Evolutionary conservation across 257 asterid genomes (phyloP), one percentile per base, ranked within the genome.

Genomic region (Jaltomata sinuosa): DNA sequence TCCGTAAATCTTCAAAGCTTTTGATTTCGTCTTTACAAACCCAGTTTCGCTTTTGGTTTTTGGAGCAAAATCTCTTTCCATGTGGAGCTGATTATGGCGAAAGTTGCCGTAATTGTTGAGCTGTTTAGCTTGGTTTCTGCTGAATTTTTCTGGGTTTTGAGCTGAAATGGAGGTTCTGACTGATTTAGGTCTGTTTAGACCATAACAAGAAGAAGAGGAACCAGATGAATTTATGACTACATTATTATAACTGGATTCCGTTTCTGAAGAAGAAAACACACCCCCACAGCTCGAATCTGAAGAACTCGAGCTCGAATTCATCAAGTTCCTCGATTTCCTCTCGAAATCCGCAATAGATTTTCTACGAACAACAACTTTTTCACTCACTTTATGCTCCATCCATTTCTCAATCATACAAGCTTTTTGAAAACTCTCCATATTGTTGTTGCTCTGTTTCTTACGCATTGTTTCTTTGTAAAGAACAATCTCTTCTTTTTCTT

Each of bases 391-490:
- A 87, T 95, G 91, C 87, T 92, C 97, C 97, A 92, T 94, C 98
- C 98, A 96, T 61, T 92, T 93, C 91, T 96, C 98, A 57, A 94
- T 91, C 94, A 92, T 89, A 84, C 93, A 89, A 11, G 91, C 92
- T 38, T 98, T 90, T 72, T 85, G 94, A 84, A 89, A 91, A 82
- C 88, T 90, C 21, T 91, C 96, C 89, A 89, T 88, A 9, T 90
- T 95, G 42, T 65, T 11, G 64, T 29, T 85, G 55, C 82, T 85
- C 77, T 88, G 91, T 77, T 90, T 91, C 85, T 88, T 90, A 87
- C 91, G 85, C 91, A 84, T 86, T 27, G 89, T 76, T 80, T 91
- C 91, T 19, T 88, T 83, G 54, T 86, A 89, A 15, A 88, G 57
- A 49, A 83, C 86, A 18, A 88, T 38, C 27, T 85, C 54, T 22